A percentile compares a stretch with the other conserved stretches of the same genome.
These are phyloP conservation scores for Talaromyces thailandensis DNA, from an alignment of 495 filamentous ascomycete species.

Conservation along the genomic window DNA sequence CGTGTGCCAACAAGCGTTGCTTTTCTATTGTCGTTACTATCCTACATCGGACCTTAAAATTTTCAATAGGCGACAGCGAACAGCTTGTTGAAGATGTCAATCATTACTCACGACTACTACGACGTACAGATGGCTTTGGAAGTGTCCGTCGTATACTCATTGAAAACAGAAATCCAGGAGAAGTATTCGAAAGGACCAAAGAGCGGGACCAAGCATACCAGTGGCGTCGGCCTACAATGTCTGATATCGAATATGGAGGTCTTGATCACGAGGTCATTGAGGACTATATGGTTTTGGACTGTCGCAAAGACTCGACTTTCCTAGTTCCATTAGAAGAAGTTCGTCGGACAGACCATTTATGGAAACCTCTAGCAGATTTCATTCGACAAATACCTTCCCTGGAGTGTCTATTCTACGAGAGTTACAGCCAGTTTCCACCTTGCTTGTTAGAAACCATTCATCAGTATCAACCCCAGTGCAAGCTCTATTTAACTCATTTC, in stretches of 20 bases:
- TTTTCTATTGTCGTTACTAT: not conserved
- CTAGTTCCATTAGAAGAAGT: not conserved
- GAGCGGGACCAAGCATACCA: not conserved
- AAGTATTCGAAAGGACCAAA: not conserved
- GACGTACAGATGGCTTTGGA: not conserved
- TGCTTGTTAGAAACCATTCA: not conserved
- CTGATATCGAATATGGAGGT: not conserved
- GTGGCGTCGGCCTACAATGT: not conserved
- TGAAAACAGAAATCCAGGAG: not conserved
- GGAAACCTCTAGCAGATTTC: not conserved
- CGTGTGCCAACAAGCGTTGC: not conserved
- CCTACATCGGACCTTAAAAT: not conserved
- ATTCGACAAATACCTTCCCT: not conserved
- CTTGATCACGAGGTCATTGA: not conserved
- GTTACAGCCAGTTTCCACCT: not conserved
- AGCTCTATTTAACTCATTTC: not conserved
- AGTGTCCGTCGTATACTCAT: not conserved
- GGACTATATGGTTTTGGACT: not conserved
- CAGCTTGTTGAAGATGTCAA: not conserved
- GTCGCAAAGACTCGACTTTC: not conserved
- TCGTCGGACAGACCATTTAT: not conserved
- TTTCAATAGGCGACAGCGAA: not conserved
- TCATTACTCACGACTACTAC: not conserved
- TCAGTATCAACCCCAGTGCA: not conserved
- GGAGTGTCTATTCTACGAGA: not conserved